Base-by-base conservation (phyloP, 495 filamentous ascomycete genomes). In the Penicillium maclennaniae region DNA sequence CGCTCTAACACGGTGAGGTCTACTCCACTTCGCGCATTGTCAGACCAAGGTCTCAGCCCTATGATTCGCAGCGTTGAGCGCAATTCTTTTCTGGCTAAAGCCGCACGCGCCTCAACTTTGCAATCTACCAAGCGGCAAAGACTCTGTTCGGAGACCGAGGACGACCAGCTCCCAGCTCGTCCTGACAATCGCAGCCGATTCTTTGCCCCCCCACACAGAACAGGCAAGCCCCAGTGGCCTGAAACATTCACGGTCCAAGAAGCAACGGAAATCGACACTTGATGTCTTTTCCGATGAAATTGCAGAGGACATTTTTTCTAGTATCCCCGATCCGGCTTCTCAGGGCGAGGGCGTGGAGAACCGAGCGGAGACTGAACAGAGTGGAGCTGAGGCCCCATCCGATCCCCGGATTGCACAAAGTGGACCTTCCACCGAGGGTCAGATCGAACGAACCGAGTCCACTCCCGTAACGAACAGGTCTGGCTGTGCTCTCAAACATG, bases 281-380 rank as follows among this genome's bases (percentile, higher is more conserved):
- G 78, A 79, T 39, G 74, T 88, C 4, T 88, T 80, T 60, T 88
- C 85, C 1, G 86, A 89, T 57, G 85, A 87, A 53, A 75, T 82
- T 1, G 71, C 83, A 17, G 83, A 85, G 51, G 84, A 85, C 38
- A 80, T 80, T 20, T 79, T 83, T 72, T 74, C 79, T 7, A 71
- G 75, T 49, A 56, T 83, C 43, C 66, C 75, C 17, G 75, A 82
- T 49, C 69, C 74, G 37, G 51, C 51, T 23, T 28, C 36, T 0
- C 36, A 49, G 6, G 28, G 37, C 14, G 59, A 56, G 15, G 17
- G 31, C 9, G 27, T 15, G 14, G 55, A 34, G 6, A 40, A 25
- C 23, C 65, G 66, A 41, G 40, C 57, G 20, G 5, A 38, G 27
- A 41, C 9, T 31, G n/a, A 46, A 6, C 7, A 19, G 12, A 23